Evolutionary conservation across 2,329 filamentous ascomycete species (phyloP).

Genomic region (Didymella pinodella): DNA sequence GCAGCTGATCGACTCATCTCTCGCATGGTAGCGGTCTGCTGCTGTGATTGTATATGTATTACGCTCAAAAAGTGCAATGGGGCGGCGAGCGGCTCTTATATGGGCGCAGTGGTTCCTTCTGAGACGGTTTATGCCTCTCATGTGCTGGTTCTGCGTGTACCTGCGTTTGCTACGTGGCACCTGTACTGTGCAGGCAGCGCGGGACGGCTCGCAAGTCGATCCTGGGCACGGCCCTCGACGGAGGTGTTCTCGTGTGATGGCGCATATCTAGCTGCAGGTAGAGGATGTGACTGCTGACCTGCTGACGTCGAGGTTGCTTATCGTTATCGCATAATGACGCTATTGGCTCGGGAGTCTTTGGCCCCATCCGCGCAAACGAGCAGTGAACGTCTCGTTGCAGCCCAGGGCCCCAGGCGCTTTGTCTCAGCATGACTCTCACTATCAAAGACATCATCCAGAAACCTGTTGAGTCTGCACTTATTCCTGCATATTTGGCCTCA

Average conservation of each 20-base stretch:
- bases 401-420: slow-evolving; percentile 1
- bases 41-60: slow-evolving; percentile 29
- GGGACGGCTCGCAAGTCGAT: slow-evolving; percentile 49
- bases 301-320: slow-evolving; percentile 29
- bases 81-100: slow-evolving; percentile 38
- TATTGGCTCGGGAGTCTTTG: slow-evolving; percentile 28
- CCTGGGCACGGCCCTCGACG: slow-evolving; percentile 41
- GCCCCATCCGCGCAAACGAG: slow-evolving; percentile 23
- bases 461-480: slow-evolving; percentile 25
- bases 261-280: slow-evolving; percentile 41
- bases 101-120: slow-evolving; percentile 26
- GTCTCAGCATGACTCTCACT: slow-evolving; percentile 24
- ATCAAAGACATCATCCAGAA: slow-evolving; percentile 20
- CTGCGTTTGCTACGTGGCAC: slow-evolving; percentile 51
- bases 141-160: slow-evolving; percentile 42
- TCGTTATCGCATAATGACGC: slow-evolving; percentile 38
- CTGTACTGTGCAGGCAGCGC: slow-evolving; percentile 45
- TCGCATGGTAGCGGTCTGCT: slow-evolving; percentile 35
- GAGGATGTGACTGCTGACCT: slow-evolving; percentile 26
- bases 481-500: slow-evolving; percentile 25
- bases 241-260: slow-evolving; percentile 35
- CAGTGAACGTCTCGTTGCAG: slow-evolving; percentile 20
- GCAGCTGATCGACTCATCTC: slow-evolving; percentile 49
- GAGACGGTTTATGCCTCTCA: slow-evolving; percentile 36
- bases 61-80: slow-evolving; percentile 21